phyloP scores from a whole-genome alignment of 768 basidiomycete species.

The Cubamyces sp. region DNA sequence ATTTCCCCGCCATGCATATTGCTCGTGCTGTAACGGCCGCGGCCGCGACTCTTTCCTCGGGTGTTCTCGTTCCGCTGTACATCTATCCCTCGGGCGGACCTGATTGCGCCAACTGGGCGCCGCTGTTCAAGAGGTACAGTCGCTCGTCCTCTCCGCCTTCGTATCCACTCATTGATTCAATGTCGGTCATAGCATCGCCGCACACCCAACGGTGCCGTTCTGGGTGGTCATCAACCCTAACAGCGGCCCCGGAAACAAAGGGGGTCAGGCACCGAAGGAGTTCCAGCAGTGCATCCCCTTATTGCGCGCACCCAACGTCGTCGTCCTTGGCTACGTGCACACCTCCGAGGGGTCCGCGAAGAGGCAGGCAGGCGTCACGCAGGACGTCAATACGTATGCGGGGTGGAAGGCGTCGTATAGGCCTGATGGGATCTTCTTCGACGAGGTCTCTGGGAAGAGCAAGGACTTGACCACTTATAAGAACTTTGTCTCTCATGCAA shows the following conservation, averaged over 20 bases:
- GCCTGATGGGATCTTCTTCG: conserved; percentile 42
- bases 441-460: conserved; percentile 34
- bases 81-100: conserved; percentile 33
- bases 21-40: background rate
- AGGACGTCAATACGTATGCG: conserved; percentile 38
- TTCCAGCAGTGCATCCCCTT: conserved; percentile 37
- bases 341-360: conserved; percentile 13
- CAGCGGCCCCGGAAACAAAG: conserved; percentile 36
- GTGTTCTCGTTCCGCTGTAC: conserved; percentile 39
- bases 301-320: conserved; percentile 34
- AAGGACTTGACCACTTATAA: conserved; percentile 32
- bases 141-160: background rate
- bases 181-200: conserved; percentile 30
- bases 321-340: conserved; percentile 39
- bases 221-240: conserved; percentile 38
- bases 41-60: conserved; percentile 30
- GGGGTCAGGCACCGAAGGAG: conserved; percentile 35
- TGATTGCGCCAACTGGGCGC: conserved; percentile 33
- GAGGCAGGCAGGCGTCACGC: conserved; percentile 22
- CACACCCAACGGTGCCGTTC: conserved; percentile 36
- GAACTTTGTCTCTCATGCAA: conserved; percentile 27
- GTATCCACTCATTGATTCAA: background rate
- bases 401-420: conserved; percentile 37
- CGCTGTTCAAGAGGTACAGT: conserved; percentile 33
- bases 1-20: background rate